Percentiles rank a stretch among this genome's conserved stretches.
Evolutionary conservation across 2,329 filamentous ascomycete genomes (phyloP).

Genomic region (Tolypocladium ophioglossoides): DNA sequence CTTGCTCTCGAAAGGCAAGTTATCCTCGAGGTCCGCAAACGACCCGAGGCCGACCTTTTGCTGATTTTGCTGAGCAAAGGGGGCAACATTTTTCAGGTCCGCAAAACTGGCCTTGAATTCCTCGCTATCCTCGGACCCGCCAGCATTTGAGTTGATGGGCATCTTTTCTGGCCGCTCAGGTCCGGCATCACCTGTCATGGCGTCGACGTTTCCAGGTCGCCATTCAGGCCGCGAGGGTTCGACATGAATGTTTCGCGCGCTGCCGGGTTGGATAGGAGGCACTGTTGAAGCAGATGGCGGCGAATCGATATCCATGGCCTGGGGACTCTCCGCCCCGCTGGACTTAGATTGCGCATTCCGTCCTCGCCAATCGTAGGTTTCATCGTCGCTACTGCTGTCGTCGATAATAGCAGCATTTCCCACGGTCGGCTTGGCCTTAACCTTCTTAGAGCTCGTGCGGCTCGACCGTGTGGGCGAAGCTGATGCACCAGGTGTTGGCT

Average conservation of each 20-base stretch:
- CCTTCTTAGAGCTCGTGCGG: constrained; percentile 44
- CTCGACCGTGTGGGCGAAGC: constrained; percentile 32
- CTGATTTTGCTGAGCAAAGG: constrained; percentile 35
- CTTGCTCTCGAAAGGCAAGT: constrained; percentile 45
- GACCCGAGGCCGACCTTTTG: constrained; percentile 39
- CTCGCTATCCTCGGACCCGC: constrained; percentile 45
- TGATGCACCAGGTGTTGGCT: constrained; percentile 24
- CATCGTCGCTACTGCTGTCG: constrained; percentile 35
- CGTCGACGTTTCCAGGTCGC: constrained; percentile 37
- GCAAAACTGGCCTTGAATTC: constrained; percentile 43
- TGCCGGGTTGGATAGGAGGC: constrained; percentile 9
- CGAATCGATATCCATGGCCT: constrained; percentile 57
- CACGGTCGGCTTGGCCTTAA: constrained; percentile 42
- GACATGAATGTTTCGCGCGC: constrained; percentile 42
- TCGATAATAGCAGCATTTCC: constrained; percentile 36
- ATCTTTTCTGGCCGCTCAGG: constrained; percentile 7
- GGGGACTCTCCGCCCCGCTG: constrained; percentile 33
- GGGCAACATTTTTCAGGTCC: constrained; percentile 46
- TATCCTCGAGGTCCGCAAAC: constrained; percentile 44
- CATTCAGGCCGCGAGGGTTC: constrained; percentile 50
- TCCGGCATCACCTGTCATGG: constrained; percentile 11
- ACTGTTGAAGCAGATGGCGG: constrained; percentile 24
- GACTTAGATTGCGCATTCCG: constrained; percentile 20
- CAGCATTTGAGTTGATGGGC: constrained; percentile 22
- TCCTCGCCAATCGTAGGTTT: constrained; percentile 21